A percentile compares a stretch with the other conserved stretches of the same genome.
Conservation (phyloP, 75 land plant species). For the Azolla pinnata region DNA sequence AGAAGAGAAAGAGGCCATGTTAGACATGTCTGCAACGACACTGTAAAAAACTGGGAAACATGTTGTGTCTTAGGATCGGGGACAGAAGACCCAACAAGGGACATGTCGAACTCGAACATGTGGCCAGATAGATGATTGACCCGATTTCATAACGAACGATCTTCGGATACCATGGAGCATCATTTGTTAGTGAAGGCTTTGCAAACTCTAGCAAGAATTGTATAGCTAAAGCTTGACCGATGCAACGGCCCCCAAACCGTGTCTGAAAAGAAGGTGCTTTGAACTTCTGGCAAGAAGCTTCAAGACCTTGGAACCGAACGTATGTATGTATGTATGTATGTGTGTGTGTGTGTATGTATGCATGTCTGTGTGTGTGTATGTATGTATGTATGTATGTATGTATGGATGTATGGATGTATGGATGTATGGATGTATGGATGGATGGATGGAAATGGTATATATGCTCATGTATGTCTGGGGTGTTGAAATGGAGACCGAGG, state of each 20-base stretch:
- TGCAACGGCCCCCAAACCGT: not conserved
- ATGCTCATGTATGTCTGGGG: too few relatives aligned
- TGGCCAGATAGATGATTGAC: not conserved
- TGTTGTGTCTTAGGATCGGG: too few relatives aligned
- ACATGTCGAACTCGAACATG: not conserved
- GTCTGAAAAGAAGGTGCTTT: not conserved
- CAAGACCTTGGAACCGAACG: not conserved
- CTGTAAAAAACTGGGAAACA: too few relatives aligned
- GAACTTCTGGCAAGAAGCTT: not conserved
- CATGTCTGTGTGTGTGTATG: not conserved
- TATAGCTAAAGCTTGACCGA: not conserved
- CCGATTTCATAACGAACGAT: not conserved
- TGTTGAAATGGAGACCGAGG: too few relatives aligned
- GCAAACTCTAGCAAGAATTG: not conserved
- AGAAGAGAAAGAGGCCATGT: not conserved
- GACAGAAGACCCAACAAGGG: not conserved
- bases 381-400: not conserved
- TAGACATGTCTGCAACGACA: not conserved
- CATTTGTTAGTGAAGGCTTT: not conserved
- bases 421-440: too few relatives aligned
- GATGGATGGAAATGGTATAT: too few relatives aligned
- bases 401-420: not conserved
- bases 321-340: not conserved
- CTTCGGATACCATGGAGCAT: not conserved
- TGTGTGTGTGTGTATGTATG: not conserved